A percentile compares a stretch with the other conserved stretches of the same genome.
Evolutionary conservation across 2,329 filamentous ascomycete genomes (phyloP).

Genomic region (Apiospora malaysiana): DNA sequence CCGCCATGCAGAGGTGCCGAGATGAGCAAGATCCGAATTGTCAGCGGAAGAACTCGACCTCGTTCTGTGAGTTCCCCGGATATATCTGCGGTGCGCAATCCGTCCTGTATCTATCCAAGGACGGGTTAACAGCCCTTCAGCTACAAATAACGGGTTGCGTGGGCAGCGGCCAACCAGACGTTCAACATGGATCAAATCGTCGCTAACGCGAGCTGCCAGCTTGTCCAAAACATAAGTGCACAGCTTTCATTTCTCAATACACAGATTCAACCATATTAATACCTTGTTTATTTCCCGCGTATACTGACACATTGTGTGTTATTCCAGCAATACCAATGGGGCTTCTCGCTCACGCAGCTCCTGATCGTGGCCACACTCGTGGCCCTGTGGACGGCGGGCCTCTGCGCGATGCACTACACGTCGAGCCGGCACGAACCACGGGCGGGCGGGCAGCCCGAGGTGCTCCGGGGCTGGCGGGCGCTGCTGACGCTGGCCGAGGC

Average conservation of each 20-base stretch:
- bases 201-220: conserved; percentile 4
- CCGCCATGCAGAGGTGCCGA: not conserved
- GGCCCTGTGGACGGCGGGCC: not conserved
- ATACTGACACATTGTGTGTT: not conserved
- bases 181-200: not conserved
- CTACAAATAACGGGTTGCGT: not conserved
- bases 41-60: not conserved
- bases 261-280: not conserved
- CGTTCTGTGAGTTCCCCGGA: not conserved
- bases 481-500: conserved; percentile 10
- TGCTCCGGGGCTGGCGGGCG: not conserved
- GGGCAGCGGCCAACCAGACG: conserved; percentile 1
- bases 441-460: not conserved
- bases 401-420: not conserved
- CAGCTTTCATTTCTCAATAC: too few relatives aligned
- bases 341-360: conserved; percentile 4
- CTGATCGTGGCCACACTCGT: not conserved
- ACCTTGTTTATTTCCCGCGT: not conserved
- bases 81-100: too few relatives aligned
- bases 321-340: not conserved
- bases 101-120: not conserved
- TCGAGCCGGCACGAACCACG: not conserved
- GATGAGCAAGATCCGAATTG: not conserved
- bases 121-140: not conserved
- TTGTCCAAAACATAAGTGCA: not conserved